These are phyloP conservation scores for Salix koriyanagi DNA, from an alignment of 345 rosid species.

Conservation along the genomic window DNA sequence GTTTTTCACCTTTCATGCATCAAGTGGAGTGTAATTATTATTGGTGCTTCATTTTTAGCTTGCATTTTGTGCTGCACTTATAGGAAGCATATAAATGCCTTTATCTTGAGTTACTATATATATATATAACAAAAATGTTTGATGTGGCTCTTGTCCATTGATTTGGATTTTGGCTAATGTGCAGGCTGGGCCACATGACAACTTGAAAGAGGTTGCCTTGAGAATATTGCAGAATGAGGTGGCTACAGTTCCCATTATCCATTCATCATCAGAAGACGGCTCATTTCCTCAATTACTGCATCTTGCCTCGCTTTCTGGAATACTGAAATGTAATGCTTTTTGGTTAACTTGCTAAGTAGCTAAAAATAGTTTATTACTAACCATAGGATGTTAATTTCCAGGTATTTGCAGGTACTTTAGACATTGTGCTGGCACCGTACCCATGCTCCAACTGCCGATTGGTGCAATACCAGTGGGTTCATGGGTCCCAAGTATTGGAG, in stretches of 20 bases:
- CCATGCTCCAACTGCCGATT: conserved; percentile 28
- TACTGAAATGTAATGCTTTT: conserved; percentile 26
- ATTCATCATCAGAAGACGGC: conserved; percentile 30
- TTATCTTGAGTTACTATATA: not conserved
- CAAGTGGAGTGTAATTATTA: not conserved
- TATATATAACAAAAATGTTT: no score
- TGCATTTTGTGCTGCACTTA: not conserved
- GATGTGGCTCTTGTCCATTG: not conserved
- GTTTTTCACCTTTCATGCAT: not conserved
- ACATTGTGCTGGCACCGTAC: conserved; percentile 25
- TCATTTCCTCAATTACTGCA: conserved; percentile 33
- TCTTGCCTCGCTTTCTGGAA: conserved; percentile 32
- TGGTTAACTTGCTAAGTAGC: conserved; percentile 1
- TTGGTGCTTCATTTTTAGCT: not conserved
- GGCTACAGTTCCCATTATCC: conserved; percentile 24
- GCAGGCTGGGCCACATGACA: conserved; percentile 30
- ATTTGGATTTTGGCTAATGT: conserved; percentile 1
- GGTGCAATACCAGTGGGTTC: conserved; percentile 28
- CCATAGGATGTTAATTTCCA: conserved; percentile 18
- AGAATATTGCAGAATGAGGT: conserved; percentile 30
- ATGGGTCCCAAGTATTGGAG: conserved; percentile 34
- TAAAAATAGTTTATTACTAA: not conserved
- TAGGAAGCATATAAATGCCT: not conserved
- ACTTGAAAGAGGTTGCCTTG: conserved; percentile 30
- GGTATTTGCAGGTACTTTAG: conserved; percentile 34